A percentile compares a stretch with the other conserved stretches of the same genome.
These are phyloP conservation scores for Trichaptum fuscoviolaceum DNA, from an alignment of 768 basidiomycete species.

Conservation along the genomic window DNA sequence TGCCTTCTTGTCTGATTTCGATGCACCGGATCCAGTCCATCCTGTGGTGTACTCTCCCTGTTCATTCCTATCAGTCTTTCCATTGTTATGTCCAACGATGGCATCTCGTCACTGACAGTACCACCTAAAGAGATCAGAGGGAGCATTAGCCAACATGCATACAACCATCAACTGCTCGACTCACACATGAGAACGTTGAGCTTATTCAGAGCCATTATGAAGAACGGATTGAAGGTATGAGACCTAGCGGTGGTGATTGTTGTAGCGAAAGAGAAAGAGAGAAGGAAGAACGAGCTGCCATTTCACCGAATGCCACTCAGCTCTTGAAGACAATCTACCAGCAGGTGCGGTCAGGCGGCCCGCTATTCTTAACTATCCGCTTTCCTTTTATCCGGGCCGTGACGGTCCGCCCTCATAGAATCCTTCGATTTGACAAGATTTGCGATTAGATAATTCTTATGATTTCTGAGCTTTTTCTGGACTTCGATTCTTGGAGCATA, in stretches of 20 bases:
- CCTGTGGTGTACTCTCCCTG: conserved; percentile 93
- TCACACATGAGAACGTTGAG: conserved; percentile 78
- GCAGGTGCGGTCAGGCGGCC: background rate
- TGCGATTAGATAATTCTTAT: too few species aligned
- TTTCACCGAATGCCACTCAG: conserved; percentile 3
- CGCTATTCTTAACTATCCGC: background rate
- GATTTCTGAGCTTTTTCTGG: too few species aligned
- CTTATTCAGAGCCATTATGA: conserved; percentile 25
- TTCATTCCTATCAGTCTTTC: background rate
- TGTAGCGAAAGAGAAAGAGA: conserved; percentile 10
- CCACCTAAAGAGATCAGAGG: conserved; percentile 35
- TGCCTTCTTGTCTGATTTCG: conserved; percentile 93
- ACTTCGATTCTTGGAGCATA: background rate
- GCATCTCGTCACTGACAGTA: conserved; percentile 27
- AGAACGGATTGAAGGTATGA: conserved; percentile 35
- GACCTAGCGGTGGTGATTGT: conserved; percentile 10
- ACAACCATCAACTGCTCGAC: conserved; percentile 29
- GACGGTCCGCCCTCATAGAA: background rate
- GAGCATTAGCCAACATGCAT: conserved; percentile 6
- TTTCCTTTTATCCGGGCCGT: background rate
- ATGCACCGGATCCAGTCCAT: conserved; percentile 89
- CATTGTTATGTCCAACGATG: background rate
- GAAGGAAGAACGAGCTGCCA: background rate
- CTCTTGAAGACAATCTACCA: background rate
- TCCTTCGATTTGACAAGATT: background rate